Percentiles rank a stretch among this genome's conserved stretches.
These are phyloP conservation scores for Malus sieversii DNA, from an alignment of 306 rosid species.

Conservation along the genomic window DNA sequence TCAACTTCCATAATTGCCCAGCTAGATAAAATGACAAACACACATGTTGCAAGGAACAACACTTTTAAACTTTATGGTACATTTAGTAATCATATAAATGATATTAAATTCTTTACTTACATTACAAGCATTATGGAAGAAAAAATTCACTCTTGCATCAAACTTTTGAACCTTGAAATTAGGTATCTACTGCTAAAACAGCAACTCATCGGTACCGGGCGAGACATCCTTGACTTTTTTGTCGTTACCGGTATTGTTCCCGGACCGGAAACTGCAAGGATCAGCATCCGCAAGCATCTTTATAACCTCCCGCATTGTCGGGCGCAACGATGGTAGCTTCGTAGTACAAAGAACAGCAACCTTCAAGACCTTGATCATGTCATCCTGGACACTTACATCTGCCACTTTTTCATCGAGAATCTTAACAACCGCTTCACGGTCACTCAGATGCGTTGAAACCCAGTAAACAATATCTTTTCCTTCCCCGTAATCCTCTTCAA, in stretches of 20 bases:
- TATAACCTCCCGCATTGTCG: slow-evolving; percentile 85
- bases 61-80: neutral
- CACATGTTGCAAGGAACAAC: neutral
- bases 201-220: slow-evolving; percentile 8
- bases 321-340: slow-evolving; percentile 81
- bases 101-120: neutral
- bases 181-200: neutral
- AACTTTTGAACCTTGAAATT: neutral
- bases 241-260: slow-evolving; percentile 7
- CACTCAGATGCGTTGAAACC: slow-evolving; percentile 57
- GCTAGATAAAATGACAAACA: neutral
- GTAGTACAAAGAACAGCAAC: slow-evolving; percentile 63
- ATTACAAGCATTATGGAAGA: neutral
- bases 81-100: neutral
- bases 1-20: too few relatives aligned
- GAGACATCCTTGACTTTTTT: slow-evolving; percentile 14
- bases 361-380: slow-evolving; percentile 77
- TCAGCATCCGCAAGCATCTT: slow-evolving; percentile 76
- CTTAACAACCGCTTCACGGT: slow-evolving; percentile 37
- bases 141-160: neutral
- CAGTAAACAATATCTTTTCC: slow-evolving; percentile 86
- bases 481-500: slow-evolving; percentile 81
- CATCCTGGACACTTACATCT: slow-evolving; percentile 28
- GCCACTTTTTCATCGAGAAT: slow-evolving; percentile 60
- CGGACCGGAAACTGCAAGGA: slow-evolving; percentile 31